Evolutionary conservation across 306 rosid species (phyloP).

Genomic region (Gastrolobium villosum): DNA sequence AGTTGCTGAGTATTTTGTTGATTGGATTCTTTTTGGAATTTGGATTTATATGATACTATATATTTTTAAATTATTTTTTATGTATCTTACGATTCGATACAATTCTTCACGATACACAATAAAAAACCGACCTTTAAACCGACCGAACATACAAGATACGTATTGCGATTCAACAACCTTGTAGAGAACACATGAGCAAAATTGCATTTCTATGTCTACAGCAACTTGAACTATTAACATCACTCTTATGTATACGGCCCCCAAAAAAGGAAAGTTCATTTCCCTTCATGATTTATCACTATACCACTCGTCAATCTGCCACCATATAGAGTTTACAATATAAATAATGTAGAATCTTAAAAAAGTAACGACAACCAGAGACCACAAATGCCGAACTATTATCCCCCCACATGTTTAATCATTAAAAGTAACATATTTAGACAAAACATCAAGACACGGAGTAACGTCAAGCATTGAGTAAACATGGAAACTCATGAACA

Average conservation of each 20-base stretch:
- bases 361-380: not conserved
- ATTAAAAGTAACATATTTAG: constrained; percentile 15
- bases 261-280: not conserved
- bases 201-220: not conserved
- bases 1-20: no score
- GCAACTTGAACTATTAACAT: not conserved
- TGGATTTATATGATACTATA: no score
- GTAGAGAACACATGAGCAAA: no score
- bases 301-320: constrained; percentile 8
- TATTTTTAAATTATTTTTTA: no score
- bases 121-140: no score
- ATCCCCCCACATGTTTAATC: not conserved
- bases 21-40: no score
- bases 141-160: no score
- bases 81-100: no score
- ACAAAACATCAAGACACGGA: constrained; percentile 13
- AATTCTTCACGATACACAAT: no score
- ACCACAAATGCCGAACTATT: not conserved
- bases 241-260: not conserved
- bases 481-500: constrained; percentile 16
- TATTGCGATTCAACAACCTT: no score
- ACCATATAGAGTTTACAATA: constrained; percentile 10
- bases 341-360: not conserved
- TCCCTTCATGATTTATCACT: constrained; percentile 14
- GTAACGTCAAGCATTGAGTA: constrained; percentile 9